Evolutionary conservation across 768 basidiomycete species (phyloP).

Genomic region (Kondoa subrosea): DNA sequence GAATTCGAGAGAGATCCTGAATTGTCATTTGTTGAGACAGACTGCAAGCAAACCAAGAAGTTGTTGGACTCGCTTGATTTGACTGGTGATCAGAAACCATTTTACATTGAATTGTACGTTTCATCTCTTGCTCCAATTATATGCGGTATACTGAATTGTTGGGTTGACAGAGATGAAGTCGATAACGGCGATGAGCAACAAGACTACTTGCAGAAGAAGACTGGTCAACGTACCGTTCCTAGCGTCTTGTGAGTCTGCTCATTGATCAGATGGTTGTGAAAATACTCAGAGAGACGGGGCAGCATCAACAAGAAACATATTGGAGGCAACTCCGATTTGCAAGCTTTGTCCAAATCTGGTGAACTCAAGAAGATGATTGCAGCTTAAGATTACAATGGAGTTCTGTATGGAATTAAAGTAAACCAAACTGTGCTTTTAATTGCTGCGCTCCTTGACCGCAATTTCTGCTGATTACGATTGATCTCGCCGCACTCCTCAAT

Average conservation of each 20-base stretch:
- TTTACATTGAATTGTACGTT: not conserved
- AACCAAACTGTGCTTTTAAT: no score
- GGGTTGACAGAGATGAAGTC: not conserved
- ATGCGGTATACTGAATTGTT: not conserved
- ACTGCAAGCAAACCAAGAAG: not conserved
- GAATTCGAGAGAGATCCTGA: no score
- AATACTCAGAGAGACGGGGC: not conserved
- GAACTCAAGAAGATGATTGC: not conserved
- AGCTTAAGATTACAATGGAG: no score
- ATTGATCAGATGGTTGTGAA: not conserved
- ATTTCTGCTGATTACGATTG: no score
- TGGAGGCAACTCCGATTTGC: not conserved
- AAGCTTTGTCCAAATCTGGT: not conserved
- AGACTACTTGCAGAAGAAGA: not conserved
- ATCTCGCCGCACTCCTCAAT: no score
- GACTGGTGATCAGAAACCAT: not conserved
- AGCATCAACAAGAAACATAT: not conserved
- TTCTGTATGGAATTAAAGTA: no score
- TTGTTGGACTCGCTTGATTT: not conserved
- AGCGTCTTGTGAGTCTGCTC: not conserved
- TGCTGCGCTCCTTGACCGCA: no score
- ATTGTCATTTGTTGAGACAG: no score
- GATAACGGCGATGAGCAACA: not conserved
- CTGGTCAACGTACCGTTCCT: not conserved
- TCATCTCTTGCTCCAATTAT: not conserved